phyloP scores from a whole-genome alignment of 1,284 basidiomycete species.

The Rhodotorula sp. region DNA sequence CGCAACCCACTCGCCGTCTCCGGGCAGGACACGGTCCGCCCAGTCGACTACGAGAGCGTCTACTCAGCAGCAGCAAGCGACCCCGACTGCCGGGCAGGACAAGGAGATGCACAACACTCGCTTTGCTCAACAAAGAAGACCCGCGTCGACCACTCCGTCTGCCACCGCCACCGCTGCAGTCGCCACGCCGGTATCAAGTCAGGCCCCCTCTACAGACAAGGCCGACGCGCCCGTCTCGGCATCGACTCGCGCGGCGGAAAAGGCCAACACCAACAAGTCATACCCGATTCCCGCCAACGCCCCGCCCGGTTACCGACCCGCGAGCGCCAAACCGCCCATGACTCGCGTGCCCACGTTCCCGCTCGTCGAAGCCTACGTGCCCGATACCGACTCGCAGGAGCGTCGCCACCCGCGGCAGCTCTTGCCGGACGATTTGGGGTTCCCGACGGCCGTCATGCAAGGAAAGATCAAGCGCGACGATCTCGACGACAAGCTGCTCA shows the following conservation, averaged over 20 bases:
- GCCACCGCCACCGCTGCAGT: not conserved
- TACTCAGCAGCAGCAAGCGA: not conserved
- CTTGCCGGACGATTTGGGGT: constrained; percentile 31
- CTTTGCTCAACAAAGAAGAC: not conserved
- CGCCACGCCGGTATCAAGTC: not conserved
- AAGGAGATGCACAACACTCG: constrained; percentile 12
- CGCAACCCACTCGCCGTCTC: not conserved
- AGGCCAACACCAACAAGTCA: not conserved
- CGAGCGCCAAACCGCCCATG: constrained; percentile 12
- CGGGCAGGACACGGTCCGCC: not conserved
- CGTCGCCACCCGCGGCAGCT: constrained; percentile 33
- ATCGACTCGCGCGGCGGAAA: not conserved
- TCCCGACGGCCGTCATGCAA: constrained; percentile 26
- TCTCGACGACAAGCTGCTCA: constrained; percentile 39
- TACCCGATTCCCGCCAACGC: constrained; percentile 6
- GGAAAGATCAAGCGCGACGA: constrained; percentile 34
- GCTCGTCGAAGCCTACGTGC: constrained; percentile 34
- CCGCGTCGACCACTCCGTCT: not conserved
- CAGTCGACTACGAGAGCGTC: not conserved
- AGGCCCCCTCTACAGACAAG: not conserved
- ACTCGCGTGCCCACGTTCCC: constrained; percentile 35
- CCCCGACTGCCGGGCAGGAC: not conserved
- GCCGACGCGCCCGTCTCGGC: not conserved
- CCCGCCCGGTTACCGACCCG: constrained; percentile 11
- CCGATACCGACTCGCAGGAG: constrained; percentile 21